Evolutionary conservation across 305 asterid genomes (phyloP).

Genomic region (Lippia alba): DNA sequence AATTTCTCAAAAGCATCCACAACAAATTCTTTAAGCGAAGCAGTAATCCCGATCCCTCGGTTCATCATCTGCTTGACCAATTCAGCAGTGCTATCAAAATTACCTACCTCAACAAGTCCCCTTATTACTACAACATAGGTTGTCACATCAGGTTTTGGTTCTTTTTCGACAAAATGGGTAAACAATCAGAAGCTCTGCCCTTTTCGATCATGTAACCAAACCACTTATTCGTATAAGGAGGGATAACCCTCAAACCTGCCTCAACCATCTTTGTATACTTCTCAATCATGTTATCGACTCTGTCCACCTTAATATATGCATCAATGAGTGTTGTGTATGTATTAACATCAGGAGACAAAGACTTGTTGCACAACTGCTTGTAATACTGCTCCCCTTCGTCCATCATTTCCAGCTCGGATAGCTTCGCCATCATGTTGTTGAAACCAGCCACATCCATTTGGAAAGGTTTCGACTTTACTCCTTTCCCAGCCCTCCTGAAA

Average conservation of each 20-base stretch:
- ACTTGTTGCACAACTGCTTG: constrained; percentile 57
- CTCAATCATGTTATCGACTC: constrained; percentile 60
- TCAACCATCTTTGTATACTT: constrained; percentile 79
- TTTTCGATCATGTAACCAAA: constrained; percentile 72
- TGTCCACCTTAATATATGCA: constrained; percentile 64
- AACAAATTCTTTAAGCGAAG: constrained; percentile 58
- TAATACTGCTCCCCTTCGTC: constrained; percentile 76
- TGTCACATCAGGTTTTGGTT: constrained; percentile 81
- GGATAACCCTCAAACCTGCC: constrained; percentile 79
- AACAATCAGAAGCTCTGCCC: constrained; percentile 64
- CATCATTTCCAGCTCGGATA: constrained; percentile 81
- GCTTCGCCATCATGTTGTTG: constrained; percentile 74
- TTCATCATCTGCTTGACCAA: constrained; percentile 64
- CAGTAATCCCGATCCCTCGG: constrained; percentile 60
- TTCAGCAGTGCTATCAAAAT: constrained; percentile 50
- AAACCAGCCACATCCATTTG: constrained; percentile 89
- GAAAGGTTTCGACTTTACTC: constrained; percentile 77
- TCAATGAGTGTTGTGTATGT: constrained; percentile 78
- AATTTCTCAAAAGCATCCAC: constrained; percentile 62
- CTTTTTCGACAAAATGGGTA: constrained; percentile 66
- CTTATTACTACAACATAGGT: constrained; percentile 73
- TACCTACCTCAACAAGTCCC: constrained; percentile 64
- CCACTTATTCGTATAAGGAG: constrained; percentile 79
- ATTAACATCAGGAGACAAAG: constrained; percentile 76
- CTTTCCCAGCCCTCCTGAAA: constrained; percentile 81